These are phyloP conservation scores for Lentinula lateritia DNA, from an alignment of 768 basidiomycete species.

Conservation along the genomic window DNA sequence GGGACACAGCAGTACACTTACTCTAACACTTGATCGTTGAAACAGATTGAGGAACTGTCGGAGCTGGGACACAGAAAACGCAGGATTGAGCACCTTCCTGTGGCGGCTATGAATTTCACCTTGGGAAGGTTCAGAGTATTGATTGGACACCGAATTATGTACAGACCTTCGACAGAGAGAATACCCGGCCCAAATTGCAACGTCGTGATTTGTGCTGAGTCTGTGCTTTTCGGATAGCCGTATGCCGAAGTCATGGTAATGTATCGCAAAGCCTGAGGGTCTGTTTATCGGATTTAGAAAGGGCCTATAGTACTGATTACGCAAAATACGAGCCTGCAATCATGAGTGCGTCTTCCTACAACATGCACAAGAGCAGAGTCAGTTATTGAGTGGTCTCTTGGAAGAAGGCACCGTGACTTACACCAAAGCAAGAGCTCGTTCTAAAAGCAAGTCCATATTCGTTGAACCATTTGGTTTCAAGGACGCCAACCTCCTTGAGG, in stretches of 20 bases:
- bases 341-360: neutral
- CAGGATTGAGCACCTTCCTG: slow-evolving; percentile 22
- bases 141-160: neutral
- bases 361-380: neutral
- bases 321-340: neutral
- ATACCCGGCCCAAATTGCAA: slow-evolving; percentile 18
- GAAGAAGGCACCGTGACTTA: neutral
- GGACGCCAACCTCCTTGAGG: slow-evolving; percentile 18
- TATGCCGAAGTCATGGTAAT: slow-evolving; percentile 22
- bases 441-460: slow-evolving; percentile 21
- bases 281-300: slow-evolving; percentile 13
- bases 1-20: slow-evolving; percentile 4
- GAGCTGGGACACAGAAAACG: slow-evolving; percentile 21
- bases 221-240: slow-evolving; percentile 17
- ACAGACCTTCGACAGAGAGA: slow-evolving; percentile 12
- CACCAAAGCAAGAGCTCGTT: slow-evolving; percentile 9
- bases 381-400: no score
- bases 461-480: slow-evolving; percentile 19
- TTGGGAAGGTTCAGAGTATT: neutral
- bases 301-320: neutral
- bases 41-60: slow-evolving; percentile 21
- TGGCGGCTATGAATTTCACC: slow-evolving; percentile 21
- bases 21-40: slow-evolving; percentile 12
- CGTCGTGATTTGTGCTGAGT: slow-evolving; percentile 4
- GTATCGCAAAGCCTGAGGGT: slow-evolving; percentile 10